A percentile compares a stretch with the other conserved stretches of the same genome.
These are phyloP conservation scores for Sphagnum tenellum DNA, from an alignment of 225 moss, liverwort and hornwort genomes.

Conservation along the genomic window DNA sequence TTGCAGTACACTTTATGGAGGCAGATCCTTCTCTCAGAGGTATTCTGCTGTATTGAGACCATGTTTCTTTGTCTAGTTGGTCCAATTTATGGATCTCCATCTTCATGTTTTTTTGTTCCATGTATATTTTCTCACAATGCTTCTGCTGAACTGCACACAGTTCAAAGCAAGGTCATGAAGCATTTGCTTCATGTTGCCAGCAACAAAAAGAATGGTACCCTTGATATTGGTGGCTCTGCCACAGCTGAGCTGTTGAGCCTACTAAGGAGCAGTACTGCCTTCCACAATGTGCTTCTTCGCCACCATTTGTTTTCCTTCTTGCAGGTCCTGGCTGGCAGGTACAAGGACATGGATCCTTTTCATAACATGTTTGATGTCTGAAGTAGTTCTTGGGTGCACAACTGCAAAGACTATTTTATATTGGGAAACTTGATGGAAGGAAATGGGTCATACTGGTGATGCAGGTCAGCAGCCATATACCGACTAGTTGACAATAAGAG, in stretches of 20 bases:
- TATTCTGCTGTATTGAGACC: slow-evolving; percentile 9
- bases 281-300: slow-evolving; percentile 73
- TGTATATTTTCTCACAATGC: slow-evolving; percentile 5
- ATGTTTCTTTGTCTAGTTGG: slow-evolving; percentile 1
- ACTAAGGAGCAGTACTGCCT: slow-evolving; percentile 45
- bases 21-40: slow-evolving; percentile 65
- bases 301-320: slow-evolving; percentile 76
- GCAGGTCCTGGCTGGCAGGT: slow-evolving; percentile 96
- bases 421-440: background rate
- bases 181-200: slow-evolving; percentile 56
- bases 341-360: slow-evolving; percentile 1
- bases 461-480: slow-evolving; percentile 74
- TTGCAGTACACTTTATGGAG: slow-evolving; percentile 61
- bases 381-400: too few species aligned
- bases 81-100: too few species aligned
- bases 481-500: slow-evolving; percentile 42
- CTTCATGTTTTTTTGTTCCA: background rate
- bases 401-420: background rate
- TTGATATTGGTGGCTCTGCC: slow-evolving; percentile 37
- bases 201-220: slow-evolving; percentile 32
- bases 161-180: slow-evolving; percentile 84
- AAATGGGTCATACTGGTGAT: background rate
- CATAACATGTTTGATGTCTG: too few species aligned
- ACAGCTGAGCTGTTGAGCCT: slow-evolving; percentile 44
- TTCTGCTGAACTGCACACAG: slow-evolving; percentile 39